Conservation (phyloP, 1,284 basidiomycete species). For the Ustilago shanxiensis region DNA sequence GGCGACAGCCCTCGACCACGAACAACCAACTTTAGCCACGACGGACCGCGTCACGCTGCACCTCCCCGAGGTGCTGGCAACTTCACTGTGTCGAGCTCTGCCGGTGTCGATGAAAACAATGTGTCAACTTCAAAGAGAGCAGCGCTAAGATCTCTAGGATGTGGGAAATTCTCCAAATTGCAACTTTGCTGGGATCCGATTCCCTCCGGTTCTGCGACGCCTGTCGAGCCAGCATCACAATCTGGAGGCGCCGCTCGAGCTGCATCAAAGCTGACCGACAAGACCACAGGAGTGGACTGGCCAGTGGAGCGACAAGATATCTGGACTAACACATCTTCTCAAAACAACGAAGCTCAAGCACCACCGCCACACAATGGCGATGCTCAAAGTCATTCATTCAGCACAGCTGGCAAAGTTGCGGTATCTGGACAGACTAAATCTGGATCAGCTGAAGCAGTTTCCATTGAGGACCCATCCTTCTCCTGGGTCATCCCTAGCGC, state of each 20-base stretch:
- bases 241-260: neutral
- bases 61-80: constrained; percentile 32
- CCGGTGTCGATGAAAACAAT: no score
- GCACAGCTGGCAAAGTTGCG: neutral
- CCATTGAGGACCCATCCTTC: neutral
- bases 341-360: constrained; percentile 37
- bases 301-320: constrained; percentile 57
- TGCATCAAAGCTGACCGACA: neutral
- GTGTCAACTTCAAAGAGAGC: constrained; percentile 12
- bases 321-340: constrained; percentile 53
- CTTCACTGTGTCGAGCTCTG: constrained; percentile 6
- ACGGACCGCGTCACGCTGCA: constrained; percentile 34
- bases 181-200: constrained; percentile 44
- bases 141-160: constrained; percentile 20
- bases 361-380: constrained; percentile 20
- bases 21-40: constrained; percentile 14
- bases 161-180: constrained; percentile 17
- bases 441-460: neutral
- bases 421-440: neutral
- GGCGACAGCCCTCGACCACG: neutral
- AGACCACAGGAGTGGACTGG: constrained; percentile 30
- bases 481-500: constrained; percentile 23
- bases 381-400: neutral
- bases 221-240: neutral
- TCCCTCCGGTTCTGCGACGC: neutral